phyloP scores from a whole-genome alignment of 2,329 filamentous ascomycete species.

The Fusarium sp. region DNA sequence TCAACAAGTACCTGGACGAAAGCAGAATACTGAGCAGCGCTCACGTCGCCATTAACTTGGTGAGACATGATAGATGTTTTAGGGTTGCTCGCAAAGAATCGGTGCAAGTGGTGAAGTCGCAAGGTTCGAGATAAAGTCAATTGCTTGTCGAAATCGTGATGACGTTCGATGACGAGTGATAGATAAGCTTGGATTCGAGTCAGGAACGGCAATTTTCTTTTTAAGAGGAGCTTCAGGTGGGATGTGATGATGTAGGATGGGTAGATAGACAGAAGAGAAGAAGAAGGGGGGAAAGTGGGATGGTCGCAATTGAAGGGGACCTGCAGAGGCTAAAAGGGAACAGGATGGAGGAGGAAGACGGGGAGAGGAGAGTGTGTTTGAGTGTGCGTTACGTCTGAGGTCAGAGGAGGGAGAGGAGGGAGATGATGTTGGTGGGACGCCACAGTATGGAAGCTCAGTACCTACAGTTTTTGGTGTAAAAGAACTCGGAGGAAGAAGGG shows the following conservation, averaged over 20 bases:
- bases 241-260: slow-evolving; percentile 8
- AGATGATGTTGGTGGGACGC: slow-evolving; percentile 37
- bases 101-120: not conserved
- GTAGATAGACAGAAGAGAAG: not conserved
- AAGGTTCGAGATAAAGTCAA: slow-evolving; percentile 17
- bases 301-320: slow-evolving; percentile 32
- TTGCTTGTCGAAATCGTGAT: slow-evolving; percentile 13
- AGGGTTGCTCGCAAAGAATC: slow-evolving; percentile 15
- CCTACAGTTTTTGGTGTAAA: slow-evolving; percentile 6
- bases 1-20: slow-evolving; percentile 54
- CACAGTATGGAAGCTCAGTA: slow-evolving; percentile 29
- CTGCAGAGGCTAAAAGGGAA: slow-evolving; percentile 37
- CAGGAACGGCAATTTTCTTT: slow-evolving; percentile 6
- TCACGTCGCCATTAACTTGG: slow-evolving; percentile 63
- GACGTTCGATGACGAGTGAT: slow-evolving; percentile 17
- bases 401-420: slow-evolving; percentile 9
- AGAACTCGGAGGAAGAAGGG: slow-evolving; percentile 1
- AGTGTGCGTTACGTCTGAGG: slow-evolving; percentile 8
- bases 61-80: slow-evolving; percentile 48
- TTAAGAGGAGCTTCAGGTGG: slow-evolving; percentile 4
- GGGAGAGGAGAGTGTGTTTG: slow-evolving; percentile 7
- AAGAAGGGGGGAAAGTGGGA: slow-evolving; percentile 25
- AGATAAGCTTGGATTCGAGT: slow-evolving; percentile 12
- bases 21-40: slow-evolving; percentile 56
- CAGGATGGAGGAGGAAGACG: slow-evolving; percentile 13